Evolutionary conservation across 192 early-diverging fungal genomes (phyloP).

Genomic region (Coemansia aciculifera): DNA sequence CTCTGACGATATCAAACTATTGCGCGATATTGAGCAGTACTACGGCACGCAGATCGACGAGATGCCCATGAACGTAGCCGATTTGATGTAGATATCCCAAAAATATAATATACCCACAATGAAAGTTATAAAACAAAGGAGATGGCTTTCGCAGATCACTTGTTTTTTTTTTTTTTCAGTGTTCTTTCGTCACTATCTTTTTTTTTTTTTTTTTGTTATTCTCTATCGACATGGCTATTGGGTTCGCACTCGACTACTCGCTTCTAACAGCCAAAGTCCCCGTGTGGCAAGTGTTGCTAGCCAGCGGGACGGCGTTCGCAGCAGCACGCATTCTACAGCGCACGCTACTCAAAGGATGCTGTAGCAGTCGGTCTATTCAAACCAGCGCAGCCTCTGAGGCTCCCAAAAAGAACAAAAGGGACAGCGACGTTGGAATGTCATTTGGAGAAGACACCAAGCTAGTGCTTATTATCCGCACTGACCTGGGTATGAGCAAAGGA

Average conservation of each 20-base stretch:
- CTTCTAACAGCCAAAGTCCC: constrained; percentile 17
- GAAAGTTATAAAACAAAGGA: neutral
- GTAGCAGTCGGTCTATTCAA: neutral
- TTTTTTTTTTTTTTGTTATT: neutral
- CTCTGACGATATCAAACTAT: constrained; percentile 87
- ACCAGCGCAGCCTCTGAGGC: neutral
- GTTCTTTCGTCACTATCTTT: neutral
- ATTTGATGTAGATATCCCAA: constrained; percentile 21
- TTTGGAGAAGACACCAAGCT: constrained; percentile 43
- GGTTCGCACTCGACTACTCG: constrained; percentile 3
- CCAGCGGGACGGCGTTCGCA: constrained; percentile 25
- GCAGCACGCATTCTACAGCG: neutral
- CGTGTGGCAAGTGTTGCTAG: constrained; percentile 38
- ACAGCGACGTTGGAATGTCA: neutral
- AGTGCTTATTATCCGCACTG: constrained; percentile 83
- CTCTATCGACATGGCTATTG: neutral
- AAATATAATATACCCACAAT: neutral
- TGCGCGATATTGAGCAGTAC: constrained; percentile 98
- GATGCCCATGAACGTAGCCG: constrained; percentile 53
- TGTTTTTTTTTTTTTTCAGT: too few species aligned
- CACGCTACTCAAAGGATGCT: neutral
- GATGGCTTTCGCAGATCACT: too few species aligned
- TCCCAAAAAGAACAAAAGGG: neutral
- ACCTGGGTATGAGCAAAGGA: constrained; percentile 93
- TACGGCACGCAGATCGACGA: constrained; percentile 66